These are phyloP conservation scores for Porogramme epimiltina DNA, from an alignment of 1,284 basidiomycete species.

Conservation along the genomic window DNA sequence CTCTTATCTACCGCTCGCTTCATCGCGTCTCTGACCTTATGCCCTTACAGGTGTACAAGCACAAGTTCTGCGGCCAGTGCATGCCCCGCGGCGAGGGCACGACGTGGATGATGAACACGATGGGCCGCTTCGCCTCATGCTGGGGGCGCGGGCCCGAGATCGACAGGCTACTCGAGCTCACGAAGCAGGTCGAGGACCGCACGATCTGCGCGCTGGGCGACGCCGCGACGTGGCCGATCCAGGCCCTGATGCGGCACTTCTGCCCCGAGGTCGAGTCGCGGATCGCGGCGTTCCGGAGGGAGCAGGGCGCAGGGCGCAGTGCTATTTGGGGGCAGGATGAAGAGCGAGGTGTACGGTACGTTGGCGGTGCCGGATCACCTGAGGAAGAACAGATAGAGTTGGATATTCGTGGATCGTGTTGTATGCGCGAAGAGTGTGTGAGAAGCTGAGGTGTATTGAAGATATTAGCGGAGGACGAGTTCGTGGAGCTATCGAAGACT, in stretches of 20 bases:
- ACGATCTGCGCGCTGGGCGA: constrained; percentile 97
- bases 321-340: constrained; percentile 85
- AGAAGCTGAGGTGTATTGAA: too few relatives aligned
- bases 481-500: too few relatives aligned
- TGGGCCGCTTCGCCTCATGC: constrained; percentile 90
- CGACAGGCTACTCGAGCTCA: constrained; percentile 94
- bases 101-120: constrained; percentile 99
- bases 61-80: constrained; percentile 98
- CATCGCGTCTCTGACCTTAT: background rate
- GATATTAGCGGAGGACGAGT: too few relatives aligned
- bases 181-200: constrained; percentile 95
- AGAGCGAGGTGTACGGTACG: constrained; percentile 70
- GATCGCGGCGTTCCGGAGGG: constrained; percentile 77
- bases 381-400: constrained; percentile 53
- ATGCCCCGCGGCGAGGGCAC: constrained; percentile 97
- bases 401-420: too few relatives aligned
- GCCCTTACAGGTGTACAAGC: constrained; percentile 83
- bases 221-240: constrained; percentile 98
- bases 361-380: constrained; percentile 85
- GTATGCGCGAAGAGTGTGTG: too few relatives aligned
- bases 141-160: constrained; percentile 94
- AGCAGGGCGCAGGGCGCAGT: constrained; percentile 87
- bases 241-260: constrained; percentile 96
- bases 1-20: background rate
- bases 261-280: constrained; percentile 91